Percentiles rank a stretch among this genome's conserved stretches.
Evolutionary conservation across 2,329 filamentous ascomycete species (phyloP).

Genomic region (Aspergillus alliaceus): DNA sequence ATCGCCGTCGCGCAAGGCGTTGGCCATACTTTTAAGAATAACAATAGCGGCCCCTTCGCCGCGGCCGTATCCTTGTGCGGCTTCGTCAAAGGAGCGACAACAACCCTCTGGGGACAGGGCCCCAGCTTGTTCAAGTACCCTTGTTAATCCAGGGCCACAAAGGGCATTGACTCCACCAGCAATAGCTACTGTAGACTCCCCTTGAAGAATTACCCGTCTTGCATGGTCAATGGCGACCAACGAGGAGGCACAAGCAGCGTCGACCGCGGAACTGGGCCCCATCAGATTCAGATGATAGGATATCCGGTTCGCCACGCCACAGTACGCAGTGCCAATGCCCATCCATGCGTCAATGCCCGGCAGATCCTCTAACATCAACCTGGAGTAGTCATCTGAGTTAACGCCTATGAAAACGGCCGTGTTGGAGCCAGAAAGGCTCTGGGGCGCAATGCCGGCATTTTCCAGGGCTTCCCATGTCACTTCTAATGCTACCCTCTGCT

Average conservation of each 20-base stretch:
- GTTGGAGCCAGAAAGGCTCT: constrained; percentile 23
- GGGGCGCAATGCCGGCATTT: constrained; percentile 19
- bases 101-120: constrained; percentile 27
- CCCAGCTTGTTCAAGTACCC: constrained; percentile 29
- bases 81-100: constrained; percentile 34
- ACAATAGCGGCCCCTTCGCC: constrained; percentile 33
- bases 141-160: constrained; percentile 31
- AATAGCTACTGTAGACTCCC: constrained; percentile 16
- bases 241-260: constrained; percentile 25
- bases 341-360: constrained; percentile 39
- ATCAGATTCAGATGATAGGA: constrained; percentile 23
- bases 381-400: constrained; percentile 38
- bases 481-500: constrained; percentile 28
- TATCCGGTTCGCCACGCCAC: constrained; percentile 32
- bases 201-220: constrained; percentile 8
- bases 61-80: constrained; percentile 31
- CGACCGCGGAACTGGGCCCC: constrained; percentile 22
- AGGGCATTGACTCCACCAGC: constrained; percentile 35
- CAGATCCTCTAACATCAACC: constrained; percentile 38
- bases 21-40: constrained; percentile 28
- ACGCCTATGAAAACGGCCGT: constrained; percentile 34
- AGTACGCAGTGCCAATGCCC: constrained; percentile 41
- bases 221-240: constrained; percentile 23
- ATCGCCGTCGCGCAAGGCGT: constrained; percentile 29
- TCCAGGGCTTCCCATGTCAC: constrained; percentile 25